Percentiles rank a stretch among this genome's conserved stretches.
Conservation (phyloP, 768 basidiomycete species). For the Lentinula sp. region DNA sequence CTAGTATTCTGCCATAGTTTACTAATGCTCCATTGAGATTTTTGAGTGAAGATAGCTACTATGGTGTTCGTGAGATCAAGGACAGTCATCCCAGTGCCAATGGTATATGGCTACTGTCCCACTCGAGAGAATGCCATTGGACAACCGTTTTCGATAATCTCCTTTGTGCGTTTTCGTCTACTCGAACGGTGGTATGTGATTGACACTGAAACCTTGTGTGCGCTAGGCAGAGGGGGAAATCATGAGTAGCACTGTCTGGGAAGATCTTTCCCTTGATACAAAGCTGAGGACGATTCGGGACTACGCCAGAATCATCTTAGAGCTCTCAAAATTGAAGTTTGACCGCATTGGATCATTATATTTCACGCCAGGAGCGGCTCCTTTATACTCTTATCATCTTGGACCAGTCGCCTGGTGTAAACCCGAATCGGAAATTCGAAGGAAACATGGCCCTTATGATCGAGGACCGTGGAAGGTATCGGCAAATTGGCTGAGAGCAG, state of each 20-base stretch:
- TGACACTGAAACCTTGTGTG: background rate
- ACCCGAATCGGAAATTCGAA: constrained; percentile 12
- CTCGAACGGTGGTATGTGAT: background rate
- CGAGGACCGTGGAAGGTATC: constrained; percentile 17
- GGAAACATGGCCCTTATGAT: constrained; percentile 8
- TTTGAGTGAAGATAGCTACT: constrained; percentile 11
- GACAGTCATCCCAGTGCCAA: constrained; percentile 15
- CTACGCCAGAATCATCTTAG: constrained; percentile 14
- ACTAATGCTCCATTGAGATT: background rate
- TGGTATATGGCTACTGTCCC: constrained; percentile 17
- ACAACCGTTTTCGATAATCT: constrained; percentile 15
- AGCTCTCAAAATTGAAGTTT: constrained; percentile 16
- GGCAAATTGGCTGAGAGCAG: constrained; percentile 14
- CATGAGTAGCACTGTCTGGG: constrained; percentile 16
- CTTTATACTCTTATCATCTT: constrained; percentile 11
- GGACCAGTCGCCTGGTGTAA: constrained; percentile 16
- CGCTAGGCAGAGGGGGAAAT: constrained; percentile 13
- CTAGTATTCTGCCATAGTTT: background rate
- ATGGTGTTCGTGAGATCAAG: constrained; percentile 17
- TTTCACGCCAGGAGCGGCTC: constrained; percentile 13
- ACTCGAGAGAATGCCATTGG: constrained; percentile 16
- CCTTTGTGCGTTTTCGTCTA: constrained; percentile 10
- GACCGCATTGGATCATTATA: constrained; percentile 17
- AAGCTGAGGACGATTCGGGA: constrained; percentile 16
- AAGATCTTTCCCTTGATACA: constrained; percentile 12